Base-by-base conservation (phyloP, 768 basidiomycete species). In the Daedaleopsis sinensis region DNA sequence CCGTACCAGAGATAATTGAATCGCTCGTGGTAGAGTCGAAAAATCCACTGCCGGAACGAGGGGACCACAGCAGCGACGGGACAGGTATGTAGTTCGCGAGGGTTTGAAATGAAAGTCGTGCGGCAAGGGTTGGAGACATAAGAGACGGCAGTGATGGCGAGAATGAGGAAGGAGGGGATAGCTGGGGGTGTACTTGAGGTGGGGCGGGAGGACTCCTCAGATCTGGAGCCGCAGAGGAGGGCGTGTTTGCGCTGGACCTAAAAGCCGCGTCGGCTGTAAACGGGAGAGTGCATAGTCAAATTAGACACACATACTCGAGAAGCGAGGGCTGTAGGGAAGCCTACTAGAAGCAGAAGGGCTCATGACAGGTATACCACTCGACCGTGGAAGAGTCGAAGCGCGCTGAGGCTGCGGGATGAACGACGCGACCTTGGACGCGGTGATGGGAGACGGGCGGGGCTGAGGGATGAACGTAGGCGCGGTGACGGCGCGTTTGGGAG, bases 381-480 rank as follows among this genome's bases (percentile, higher is more conserved):
- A 52, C n/a, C 56, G 57, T 15, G 59, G 51, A 10, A 58, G 38
- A 18, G 53, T 61, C 69, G 68, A 59, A 60, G 43, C 56, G 58
- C 69, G 74, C 52, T 69, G 62, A 65, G 63, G 64, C 44, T 72
- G 71, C n/a, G 64, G 69, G 52, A 72, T 64, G 64, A 70, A 70
- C 46, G 70, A 70, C 35, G 67, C 52, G 16, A 72, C 59, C 74
- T 65, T 54, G 79, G 74, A 67, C 75, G 78, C 55, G 78, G 82
- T 60, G 67, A 69, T 15, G 78, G 80, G 80, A 11, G 64, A 42
- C 21, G 27, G 71, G 43, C 80, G 73, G 9, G 82, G 79, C 59
- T 88, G 88, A 47, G 88, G 87, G 51, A 89, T 87, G 67, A 85
- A 85, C 6, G 88, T 84, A 8, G 82, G 77, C 38, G 74, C 67